phyloP scores from a whole-genome alignment of 164 flowering plant species.

The Chimonanthus praecox region DNA sequence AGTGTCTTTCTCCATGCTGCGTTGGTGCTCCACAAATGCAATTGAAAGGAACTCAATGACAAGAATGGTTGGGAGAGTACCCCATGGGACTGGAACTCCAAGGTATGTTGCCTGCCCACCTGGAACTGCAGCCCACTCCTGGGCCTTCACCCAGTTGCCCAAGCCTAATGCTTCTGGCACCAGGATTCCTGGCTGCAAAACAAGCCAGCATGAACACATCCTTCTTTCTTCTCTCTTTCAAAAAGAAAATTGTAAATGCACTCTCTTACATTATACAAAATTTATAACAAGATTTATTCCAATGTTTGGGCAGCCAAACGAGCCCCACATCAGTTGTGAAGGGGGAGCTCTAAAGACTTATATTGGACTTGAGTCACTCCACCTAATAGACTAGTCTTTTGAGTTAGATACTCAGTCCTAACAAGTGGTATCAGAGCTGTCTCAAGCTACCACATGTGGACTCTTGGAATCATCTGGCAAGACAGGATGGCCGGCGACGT shows the following conservation, averaged over 20 bases:
- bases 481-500: no score
- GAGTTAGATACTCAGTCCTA: no score
- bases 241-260: background rate
- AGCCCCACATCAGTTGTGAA: no score
- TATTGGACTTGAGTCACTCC: no score
- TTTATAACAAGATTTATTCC: background rate
- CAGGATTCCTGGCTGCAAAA: constrained; percentile 86
- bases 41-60: constrained; percentile 82
- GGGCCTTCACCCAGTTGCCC: constrained; percentile 98
- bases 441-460: no score
- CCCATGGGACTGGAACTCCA: constrained; percentile 98
- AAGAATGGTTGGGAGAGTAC: constrained; percentile 83
- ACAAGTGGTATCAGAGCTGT: no score
- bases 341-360: no score
- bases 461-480: no score
- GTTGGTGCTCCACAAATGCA: constrained; percentile 91
- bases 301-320: background rate
- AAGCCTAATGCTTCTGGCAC: constrained; percentile 93
- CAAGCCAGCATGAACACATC: background rate
- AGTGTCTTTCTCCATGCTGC: constrained; percentile 93
- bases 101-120: constrained; percentile 97
- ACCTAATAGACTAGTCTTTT: no score
- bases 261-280: background rate
- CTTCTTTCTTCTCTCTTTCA: background rate
- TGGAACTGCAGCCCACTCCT: constrained; percentile 95